These are phyloP conservation scores for Candida hispaniensis DNA, from an alignment of 805 yeast species.

Conservation along the genomic window DNA sequence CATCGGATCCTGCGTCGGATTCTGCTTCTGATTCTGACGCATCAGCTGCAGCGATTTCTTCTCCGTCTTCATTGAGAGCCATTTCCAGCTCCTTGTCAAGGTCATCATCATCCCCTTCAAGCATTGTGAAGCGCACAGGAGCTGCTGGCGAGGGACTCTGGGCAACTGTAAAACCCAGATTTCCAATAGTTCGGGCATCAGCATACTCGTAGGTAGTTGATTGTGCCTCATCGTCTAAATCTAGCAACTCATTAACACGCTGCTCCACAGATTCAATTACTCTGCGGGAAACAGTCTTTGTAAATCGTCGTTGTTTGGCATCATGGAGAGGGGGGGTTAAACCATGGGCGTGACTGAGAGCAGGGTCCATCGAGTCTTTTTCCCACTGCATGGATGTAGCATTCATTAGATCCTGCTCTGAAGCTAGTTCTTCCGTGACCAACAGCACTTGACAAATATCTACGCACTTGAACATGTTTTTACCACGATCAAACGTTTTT, in stretches of 20 bases:
- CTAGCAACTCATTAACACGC: constrained; percentile 63
- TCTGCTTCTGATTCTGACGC: constrained; percentile 45
- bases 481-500: constrained; percentile 70
- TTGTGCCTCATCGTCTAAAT: constrained; percentile 74
- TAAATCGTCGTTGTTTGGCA: constrained; percentile 57
- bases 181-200: constrained; percentile 26
- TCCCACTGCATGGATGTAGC: constrained; percentile 15
- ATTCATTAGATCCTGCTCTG: constrained; percentile 7
- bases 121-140: constrained; percentile 28
- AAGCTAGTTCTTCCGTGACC: constrained; percentile 47
- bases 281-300: constrained; percentile 56
- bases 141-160: constrained; percentile 21
- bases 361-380: neutral
- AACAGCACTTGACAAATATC: constrained; percentile 80
- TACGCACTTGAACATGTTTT: constrained; percentile 75
- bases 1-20: constrained; percentile 46
- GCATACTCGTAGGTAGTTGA: constrained; percentile 66
- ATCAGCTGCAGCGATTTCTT: constrained; percentile 39
- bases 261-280: constrained; percentile 70
- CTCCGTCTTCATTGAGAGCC: constrained; percentile 33
- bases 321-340: constrained; percentile 69
- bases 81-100: constrained; percentile 29
- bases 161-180: constrained; percentile 21
- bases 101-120: constrained; percentile 23
- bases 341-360: constrained; percentile 46